Conservation (phyloP, 352 stramenopile species). For the Thraustochytrium sp. region DNA sequence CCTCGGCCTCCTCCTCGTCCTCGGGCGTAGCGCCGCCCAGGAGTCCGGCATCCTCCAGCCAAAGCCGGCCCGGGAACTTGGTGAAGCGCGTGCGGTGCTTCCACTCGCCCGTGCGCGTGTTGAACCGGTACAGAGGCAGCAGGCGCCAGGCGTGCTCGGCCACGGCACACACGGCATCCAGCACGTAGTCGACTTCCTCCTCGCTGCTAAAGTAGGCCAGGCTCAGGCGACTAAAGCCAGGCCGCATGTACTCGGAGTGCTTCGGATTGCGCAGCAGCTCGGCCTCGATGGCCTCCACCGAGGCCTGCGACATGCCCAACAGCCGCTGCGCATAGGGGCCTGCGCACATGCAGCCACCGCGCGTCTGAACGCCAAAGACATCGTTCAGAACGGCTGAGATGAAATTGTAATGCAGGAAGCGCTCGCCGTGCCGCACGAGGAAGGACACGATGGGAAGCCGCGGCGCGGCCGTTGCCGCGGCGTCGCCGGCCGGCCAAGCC, state of each 20-base stretch:
- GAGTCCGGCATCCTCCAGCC: constrained; percentile 51
- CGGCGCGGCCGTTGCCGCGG: not conserved
- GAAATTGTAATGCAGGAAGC: constrained; percentile 91
- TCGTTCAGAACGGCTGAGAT: constrained; percentile 94
- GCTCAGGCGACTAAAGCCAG: constrained; percentile 86
- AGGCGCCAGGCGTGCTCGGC: constrained; percentile 82
- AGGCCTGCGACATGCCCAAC: constrained; percentile 64
- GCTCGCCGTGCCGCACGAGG: constrained; percentile 36
- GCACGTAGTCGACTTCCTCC: constrained; percentile 83
- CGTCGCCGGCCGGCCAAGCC: constrained; percentile 8
- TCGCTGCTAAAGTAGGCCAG: constrained; percentile 63
- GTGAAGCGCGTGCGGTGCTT: constrained; percentile 69
- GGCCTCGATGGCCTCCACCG: constrained; percentile 65
- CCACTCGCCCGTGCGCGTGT: constrained; percentile 87
- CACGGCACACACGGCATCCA: constrained; percentile 84
- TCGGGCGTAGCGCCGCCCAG: not conserved
- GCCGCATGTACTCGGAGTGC: constrained; percentile 82
- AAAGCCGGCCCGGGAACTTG: constrained; percentile 55
- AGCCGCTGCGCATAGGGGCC: constrained; percentile 80
- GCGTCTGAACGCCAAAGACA: constrained; percentile 88
- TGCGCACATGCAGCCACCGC: constrained; percentile 84
- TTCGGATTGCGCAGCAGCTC: constrained; percentile 65
- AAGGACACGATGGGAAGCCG: constrained; percentile 44
- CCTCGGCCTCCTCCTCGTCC: not conserved
- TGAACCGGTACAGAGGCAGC: constrained; percentile 86